Base-by-base conservation (phyloP, 176 grass and related monocot species). In the Ananas comosus region DNA sequence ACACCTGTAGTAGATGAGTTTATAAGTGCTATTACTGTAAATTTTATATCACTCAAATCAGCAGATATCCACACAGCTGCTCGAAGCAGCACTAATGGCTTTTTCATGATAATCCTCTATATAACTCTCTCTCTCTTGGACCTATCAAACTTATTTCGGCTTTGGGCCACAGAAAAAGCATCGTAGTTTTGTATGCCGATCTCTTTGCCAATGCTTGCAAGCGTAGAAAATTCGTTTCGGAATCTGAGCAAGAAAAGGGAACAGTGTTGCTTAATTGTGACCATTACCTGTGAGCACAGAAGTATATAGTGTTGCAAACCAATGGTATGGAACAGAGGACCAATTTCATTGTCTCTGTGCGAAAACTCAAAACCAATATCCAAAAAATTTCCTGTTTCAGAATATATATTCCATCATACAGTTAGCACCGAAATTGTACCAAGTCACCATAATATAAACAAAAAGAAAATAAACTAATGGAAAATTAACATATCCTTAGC, bases 301-400 rank as follows among this genome's bases (percentile, higher is more conserved):
- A 93, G 70, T 63, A 99, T 88, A 70, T 99, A 99, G 73, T 97
- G 94, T 67, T 97, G 94, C 74, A 97, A 74, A 19, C 86, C 89
- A 23, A 90, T 82, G 76, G 81, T 86, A 68, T 97, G 86, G 51
- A 90, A 97, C 51, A 93, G 64, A 12, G 89, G 94, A 8, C 80
- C 89, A 18, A 81, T 80, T 79, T 92, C 73, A 65, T 83, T 83
- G 64, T 82, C 70, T 74, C 69, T 73, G 42, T 66, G 73, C 65
- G 86, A 51, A 61, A 84, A 93, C 66, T 88, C 80, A 59, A 78
- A 81, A 64, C 94, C 89, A 61, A 93, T 65, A 53, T 86, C 86
- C 52, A 82, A 74, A 82, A 85, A 87, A 13, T 83, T 14, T 64
- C 70, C 82, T 82, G 70, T 57, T 87, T 81, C 77, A 87, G 14